Base-by-base conservation (phyloP, 208 protist species). In the Porcisia deanei region DNA sequence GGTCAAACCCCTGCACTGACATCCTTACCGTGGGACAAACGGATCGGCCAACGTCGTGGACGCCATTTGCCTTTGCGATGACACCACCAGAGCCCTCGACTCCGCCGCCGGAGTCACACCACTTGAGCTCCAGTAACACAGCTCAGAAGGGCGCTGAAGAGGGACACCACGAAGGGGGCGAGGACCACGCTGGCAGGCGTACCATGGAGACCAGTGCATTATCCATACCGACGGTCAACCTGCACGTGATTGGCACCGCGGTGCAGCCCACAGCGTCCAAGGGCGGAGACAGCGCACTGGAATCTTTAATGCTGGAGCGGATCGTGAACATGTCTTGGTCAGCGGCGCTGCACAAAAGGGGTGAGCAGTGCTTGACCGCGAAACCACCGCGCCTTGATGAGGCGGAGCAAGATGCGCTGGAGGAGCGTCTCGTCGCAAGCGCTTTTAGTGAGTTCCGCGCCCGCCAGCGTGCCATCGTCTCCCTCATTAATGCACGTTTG, bases 281-380 rank as follows among this genome's bases (percentile, higher is more conserved):
- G 47, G 47, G 49, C 30, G n/a, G 43, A n/a, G 20, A 71, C 66
- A 57, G 68, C 53, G 68, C 68, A 58, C 65, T 89, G 30, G 82
- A 77, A 34, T 57, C 58, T 7, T 74, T 83, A 18, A 59, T 91
- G 61, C 49, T 88, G 30, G 79, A 84, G 72, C 84, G 84, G 6
- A 87, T 97, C 64, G 58, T 93, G 34, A 90, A 90, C 57, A 82
- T 89, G 69, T 76, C 90, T 14, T 97, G 89, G 91, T 71, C 78
- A 6, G 81, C 83, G 8, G 93, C 88, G 25, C 83, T 97, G 79
- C 91, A 94, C 83, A 86, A 93, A 69, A 87, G 88, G 1, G 87
- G 91, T 6, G 85, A 92, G 52, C 88, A 95, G 75, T 95, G 91
- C 73, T 72, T 95, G 22, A 77, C 58, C 4, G 85, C 79, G 34